These are phyloP conservation scores for Quercus lobata DNA, from an alignment of 331 rosid species.

Conservation along the genomic window DNA sequence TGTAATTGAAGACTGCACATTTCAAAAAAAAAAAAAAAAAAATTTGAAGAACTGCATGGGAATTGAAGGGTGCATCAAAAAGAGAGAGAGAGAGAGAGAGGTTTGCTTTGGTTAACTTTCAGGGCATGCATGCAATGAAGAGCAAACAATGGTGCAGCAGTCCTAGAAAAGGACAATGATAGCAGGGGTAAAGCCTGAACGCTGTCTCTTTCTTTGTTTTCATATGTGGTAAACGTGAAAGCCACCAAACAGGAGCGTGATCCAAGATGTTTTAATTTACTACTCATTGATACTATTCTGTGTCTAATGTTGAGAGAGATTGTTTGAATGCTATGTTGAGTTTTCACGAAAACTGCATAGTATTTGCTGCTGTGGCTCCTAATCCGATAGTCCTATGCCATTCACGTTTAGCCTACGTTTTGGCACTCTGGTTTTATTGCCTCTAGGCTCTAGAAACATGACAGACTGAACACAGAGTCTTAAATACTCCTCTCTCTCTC, in stretches of 20 bases:
- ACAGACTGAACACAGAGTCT: background rate
- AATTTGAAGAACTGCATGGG: background rate
- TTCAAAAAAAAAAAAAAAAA: too few species aligned
- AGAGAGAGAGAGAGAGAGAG: background rate
- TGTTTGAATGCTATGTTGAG: too few species aligned
- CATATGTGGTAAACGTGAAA: constrained; percentile 22
- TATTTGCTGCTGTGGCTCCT: too few species aligned
- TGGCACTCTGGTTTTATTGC: too few species aligned
- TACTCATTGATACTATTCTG: background rate
- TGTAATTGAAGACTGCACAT: background rate
- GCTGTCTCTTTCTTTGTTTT: background rate
- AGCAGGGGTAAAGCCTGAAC: constrained; percentile 23
- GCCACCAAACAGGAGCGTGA: constrained; percentile 48
- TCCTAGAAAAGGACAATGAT: constrained; percentile 55
- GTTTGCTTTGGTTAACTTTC: background rate
- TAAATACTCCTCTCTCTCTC: background rate
- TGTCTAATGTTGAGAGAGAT: too few species aligned
- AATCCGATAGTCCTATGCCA: too few species aligned
- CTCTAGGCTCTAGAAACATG: too few species aligned
- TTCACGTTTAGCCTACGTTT: too few species aligned
- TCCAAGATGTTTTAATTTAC: constrained; percentile 44
- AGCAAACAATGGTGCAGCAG: constrained; percentile 32
- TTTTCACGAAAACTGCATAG: too few species aligned
- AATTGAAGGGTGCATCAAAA: background rate
- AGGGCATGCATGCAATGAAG: constrained; percentile 29